Conservation (phyloP, 1,139 yeast species). For the Saccharomyces hybrid region DNA sequence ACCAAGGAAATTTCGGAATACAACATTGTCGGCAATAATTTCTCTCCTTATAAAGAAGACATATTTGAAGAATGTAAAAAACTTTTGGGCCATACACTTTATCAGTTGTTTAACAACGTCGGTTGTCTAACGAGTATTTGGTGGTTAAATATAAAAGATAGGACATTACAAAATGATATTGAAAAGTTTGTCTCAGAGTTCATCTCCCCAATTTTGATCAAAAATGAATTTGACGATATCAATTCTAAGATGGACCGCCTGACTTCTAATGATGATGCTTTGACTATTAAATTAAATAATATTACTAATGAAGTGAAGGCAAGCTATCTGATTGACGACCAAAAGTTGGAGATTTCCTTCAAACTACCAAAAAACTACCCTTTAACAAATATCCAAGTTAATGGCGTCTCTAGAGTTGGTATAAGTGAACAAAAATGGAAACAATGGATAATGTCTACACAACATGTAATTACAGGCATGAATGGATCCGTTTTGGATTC, state of each 20-base stretch:
- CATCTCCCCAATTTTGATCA: constrained; percentile 60
- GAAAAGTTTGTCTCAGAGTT: constrained; percentile 55
- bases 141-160: constrained; percentile 48
- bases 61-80: constrained; percentile 35
- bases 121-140: constrained; percentile 68
- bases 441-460: constrained; percentile 90
- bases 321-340: constrained; percentile 77
- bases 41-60: constrained; percentile 21
- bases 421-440: constrained; percentile 92
- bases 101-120: constrained; percentile 47
- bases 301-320: constrained; percentile 66
- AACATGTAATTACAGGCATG: constrained; percentile 59
- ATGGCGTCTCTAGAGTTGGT: constrained; percentile 76
- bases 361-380: constrained; percentile 70
- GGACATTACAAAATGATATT: constrained; percentile 41
- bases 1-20: constrained; percentile 20
- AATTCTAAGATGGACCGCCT: constrained; percentile 37
- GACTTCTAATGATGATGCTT: constrained; percentile 43
- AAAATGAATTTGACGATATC: constrained; percentile 51
- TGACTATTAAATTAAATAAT: constrained; percentile 55
- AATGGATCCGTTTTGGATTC: constrained; percentile 82
- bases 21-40: constrained; percentile 16
- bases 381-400: constrained; percentile 60
- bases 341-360: constrained; percentile 73
- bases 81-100: constrained; percentile 49